Base-by-base conservation (phyloP, 345 rosid genomes). In the Eucalyptus marginata region DNA sequence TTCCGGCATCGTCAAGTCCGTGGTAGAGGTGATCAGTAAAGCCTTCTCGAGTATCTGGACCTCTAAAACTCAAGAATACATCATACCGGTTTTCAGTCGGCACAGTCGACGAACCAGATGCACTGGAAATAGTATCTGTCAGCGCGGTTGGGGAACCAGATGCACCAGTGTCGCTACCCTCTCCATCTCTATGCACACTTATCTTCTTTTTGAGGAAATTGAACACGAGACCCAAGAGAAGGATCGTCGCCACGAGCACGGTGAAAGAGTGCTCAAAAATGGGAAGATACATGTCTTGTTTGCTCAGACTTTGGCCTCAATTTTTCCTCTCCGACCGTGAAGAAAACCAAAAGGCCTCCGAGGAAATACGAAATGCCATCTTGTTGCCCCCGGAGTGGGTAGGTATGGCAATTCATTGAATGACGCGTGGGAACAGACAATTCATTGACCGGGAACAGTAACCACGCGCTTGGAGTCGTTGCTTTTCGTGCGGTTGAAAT, bases 331-430 rank as follows among this genome's bases (percentile, higher is more conserved):
- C 25, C 36, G 81, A 20, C 46, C 14, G 14, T 18, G 46, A 36
- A 71, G 46, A 36, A 18, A 36, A 71, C 46, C 81, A 71, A 36
- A 33, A 71, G 22, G 80, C 43, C 80, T n/a, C 76, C 20, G 79
- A 16, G 79, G 79, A 68, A 68, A 31, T 7, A 13, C 10, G 76
- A 14, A 64, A 13, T 64, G 79, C 43, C 79, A 31, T 31, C 79
- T 31, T 16, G 3, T 1, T 31, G 79, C 24, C 43, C 12, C n/a
- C 2, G 29, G 31, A 0, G 31, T 1, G 2, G 66, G 31, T 59
- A 59, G 66, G 68, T 12, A 59, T 59, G 16, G 2, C 2, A 12
- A 59, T 59, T 59, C 66, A 2, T 12, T 59, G 68, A 27, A 59
- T 59, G 33, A 64, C 10, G 18, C 10, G 76, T 64, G 76, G 36